phyloP scores from a whole-genome alignment of 1,139 yeast species.

The Nakaseomyces glabratus region DNA sequence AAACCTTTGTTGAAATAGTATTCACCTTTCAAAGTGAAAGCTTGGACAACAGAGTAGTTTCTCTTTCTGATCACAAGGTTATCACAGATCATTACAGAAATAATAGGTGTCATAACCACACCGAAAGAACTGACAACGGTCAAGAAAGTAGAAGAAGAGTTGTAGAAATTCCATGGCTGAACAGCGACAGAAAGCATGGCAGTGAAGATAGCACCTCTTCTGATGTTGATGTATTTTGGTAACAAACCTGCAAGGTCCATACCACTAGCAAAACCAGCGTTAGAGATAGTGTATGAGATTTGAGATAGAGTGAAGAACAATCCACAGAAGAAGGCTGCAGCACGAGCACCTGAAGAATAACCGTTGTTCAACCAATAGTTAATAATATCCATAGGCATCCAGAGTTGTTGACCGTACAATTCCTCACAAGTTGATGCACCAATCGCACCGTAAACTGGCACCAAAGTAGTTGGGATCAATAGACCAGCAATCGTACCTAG shows the following conservation, averaged over 20 bases:
- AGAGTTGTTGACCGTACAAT: slow-evolving; percentile 32
- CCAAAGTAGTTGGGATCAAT: slow-evolving; percentile 36
- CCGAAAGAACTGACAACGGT: slow-evolving; percentile 40
- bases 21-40: slow-evolving; percentile 33
- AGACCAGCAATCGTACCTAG: slow-evolving; percentile 34
- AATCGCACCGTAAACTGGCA: slow-evolving; percentile 37
- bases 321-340: slow-evolving; percentile 42
- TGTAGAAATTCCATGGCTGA: slow-evolving; percentile 44
- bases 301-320: slow-evolving; percentile 40
- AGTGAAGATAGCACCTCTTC: slow-evolving; percentile 41
- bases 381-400: slow-evolving; percentile 36
- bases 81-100: slow-evolving; percentile 37
- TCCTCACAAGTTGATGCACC: slow-evolving; percentile 35
- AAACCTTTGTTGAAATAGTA: slow-evolving; percentile 36
- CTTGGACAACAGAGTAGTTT: slow-evolving; percentile 34
- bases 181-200: slow-evolving; percentile 38
- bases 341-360: slow-evolving; percentile 37
- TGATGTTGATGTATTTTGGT: slow-evolving; percentile 43
- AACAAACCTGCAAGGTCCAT: slow-evolving; percentile 43
- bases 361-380: slow-evolving; percentile 29
- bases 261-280: slow-evolving; percentile 46
- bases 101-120: slow-evolving; percentile 39
- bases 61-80: slow-evolving; percentile 34
- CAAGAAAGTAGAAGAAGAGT: slow-evolving; percentile 37
- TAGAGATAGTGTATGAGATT: slow-evolving; percentile 41